phyloP scores from a whole-genome alignment of 1,284 basidiomycete species.

The Phlebopus sp. region DNA sequence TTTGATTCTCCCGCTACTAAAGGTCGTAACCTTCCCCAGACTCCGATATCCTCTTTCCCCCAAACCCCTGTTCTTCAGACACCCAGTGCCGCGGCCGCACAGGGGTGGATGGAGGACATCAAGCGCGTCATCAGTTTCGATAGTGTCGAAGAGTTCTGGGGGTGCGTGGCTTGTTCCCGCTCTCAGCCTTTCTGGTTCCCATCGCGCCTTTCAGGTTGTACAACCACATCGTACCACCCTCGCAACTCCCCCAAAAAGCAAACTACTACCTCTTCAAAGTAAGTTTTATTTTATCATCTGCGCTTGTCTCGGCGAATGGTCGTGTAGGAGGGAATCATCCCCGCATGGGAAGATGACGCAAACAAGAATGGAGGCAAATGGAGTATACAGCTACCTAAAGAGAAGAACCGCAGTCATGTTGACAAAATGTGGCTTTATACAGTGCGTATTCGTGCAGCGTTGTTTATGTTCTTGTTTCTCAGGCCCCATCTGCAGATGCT shows the following conservation, averaged over 20 bases:
- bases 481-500: conserved; percentile 69
- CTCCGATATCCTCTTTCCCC: conserved; percentile 75
- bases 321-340: conserved; percentile 84
- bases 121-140: conserved; percentile 92
- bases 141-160: conserved; percentile 98
- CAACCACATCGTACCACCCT: conserved; percentile 98
- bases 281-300: conserved; percentile 10
- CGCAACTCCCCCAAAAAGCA: conserved; percentile 88
- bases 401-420: conserved; percentile 83
- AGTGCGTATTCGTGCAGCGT: conserved; percentile 43
- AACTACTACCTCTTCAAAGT: conserved; percentile 99
- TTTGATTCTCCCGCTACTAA: conserved; percentile 93
- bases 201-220: conserved; percentile 61
- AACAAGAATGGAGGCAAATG: conserved; percentile 98
- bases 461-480: conserved; percentile 6
- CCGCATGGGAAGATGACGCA: conserved; percentile 94
- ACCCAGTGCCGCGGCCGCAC: conserved; percentile 64
- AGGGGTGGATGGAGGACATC: conserved; percentile 97
- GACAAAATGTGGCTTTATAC: conserved; percentile 99
- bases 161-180: conserved; percentile 47
- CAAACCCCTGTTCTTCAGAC: conserved; percentile 69
- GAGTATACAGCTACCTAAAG: conserved; percentile 96
- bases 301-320: conserved; percentile 5
- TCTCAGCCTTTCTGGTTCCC: conserved; percentile 8
- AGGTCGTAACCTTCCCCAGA: conserved; percentile 83